These are phyloP conservation scores for Pichia sp. DNA, from an alignment of 1,139 yeast species.

Conservation along the genomic window DNA sequence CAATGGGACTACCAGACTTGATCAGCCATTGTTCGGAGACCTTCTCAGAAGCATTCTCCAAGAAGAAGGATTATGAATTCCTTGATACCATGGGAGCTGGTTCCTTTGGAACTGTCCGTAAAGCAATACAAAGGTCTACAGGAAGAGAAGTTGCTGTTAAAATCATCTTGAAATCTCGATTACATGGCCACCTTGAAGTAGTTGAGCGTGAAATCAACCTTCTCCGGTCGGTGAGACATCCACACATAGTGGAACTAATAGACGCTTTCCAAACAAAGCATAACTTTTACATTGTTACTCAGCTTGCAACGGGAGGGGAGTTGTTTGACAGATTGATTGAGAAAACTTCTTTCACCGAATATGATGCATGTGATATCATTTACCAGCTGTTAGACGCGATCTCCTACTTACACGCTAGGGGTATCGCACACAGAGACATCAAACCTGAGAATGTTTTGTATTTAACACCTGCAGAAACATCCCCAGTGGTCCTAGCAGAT, in stretches of 20 bases:
- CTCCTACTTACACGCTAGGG: conserved; percentile 69
- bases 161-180: conserved; percentile 47
- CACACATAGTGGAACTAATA: conserved; percentile 69
- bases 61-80: conserved; percentile 42
- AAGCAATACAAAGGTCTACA: conserved; percentile 38
- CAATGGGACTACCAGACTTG: neutral
- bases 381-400: conserved; percentile 71
- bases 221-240: conserved; percentile 48
- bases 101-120: conserved; percentile 49
- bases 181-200: conserved; percentile 44
- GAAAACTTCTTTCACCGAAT: conserved; percentile 66
- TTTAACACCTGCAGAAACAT: conserved; percentile 35
- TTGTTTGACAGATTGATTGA: conserved; percentile 82
- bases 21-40: conserved; percentile 1
- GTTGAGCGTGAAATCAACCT: conserved; percentile 43
- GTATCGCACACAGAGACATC: conserved; percentile 87
- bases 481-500: conserved; percentile 53
- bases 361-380: conserved; percentile 67
- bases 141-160: conserved; percentile 50
- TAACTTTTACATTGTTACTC: conserved; percentile 83
- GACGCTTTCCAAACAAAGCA: conserved; percentile 89
- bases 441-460: conserved; percentile 71
- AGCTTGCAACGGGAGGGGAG: conserved; percentile 77
- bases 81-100: conserved; percentile 54
- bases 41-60: conserved; percentile 10